Conservation (phyloP, 495 filamentous ascomycete genomes). For the Neurospora sp. region DNA sequence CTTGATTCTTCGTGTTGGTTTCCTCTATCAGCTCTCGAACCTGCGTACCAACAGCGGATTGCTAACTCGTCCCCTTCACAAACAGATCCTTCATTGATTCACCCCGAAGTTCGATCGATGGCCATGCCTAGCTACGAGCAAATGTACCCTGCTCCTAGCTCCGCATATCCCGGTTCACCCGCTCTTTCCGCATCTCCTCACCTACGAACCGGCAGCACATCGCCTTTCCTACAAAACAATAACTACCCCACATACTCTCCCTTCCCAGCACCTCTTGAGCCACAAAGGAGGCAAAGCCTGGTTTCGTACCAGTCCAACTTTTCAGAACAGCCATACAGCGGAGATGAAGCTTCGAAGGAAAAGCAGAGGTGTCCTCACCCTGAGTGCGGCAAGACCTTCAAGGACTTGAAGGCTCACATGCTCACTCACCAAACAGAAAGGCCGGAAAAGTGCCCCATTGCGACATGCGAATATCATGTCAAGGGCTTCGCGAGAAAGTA, state of each 20-base stretch:
- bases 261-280: constrained; percentile 45
- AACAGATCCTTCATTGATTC: constrained; percentile 40
- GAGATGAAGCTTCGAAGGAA: constrained; percentile 54
- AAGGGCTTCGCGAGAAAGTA: constrained; percentile 96
- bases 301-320: constrained; percentile 23
- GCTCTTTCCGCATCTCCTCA: constrained; percentile 38
- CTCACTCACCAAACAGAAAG: constrained; percentile 90
- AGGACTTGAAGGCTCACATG: constrained; percentile 93
- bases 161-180: constrained; percentile 34
- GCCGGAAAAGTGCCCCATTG: constrained; percentile 94
- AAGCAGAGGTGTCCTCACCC: constrained; percentile 61
- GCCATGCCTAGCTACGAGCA: constrained; percentile 35
- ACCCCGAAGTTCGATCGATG: constrained; percentile 38
- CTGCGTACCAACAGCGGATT: constrained; percentile 3
- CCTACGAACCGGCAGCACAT: constrained; percentile 34
- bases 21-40: constrained; percentile 29
- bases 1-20: constrained; percentile 55
- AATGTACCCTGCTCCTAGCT: constrained; percentile 29
- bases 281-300: constrained; percentile 22
- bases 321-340: constrained; percentile 50
- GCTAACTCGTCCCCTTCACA: constrained; percentile 21
- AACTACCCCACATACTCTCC: constrained; percentile 58
- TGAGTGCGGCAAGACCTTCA: constrained; percentile 81
- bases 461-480: constrained; percentile 87
- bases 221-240: constrained; percentile 32